phyloP scores from a whole-genome alignment of 2,329 filamentous ascomycete genomes.

The Colletotrichum liriopes region DNA sequence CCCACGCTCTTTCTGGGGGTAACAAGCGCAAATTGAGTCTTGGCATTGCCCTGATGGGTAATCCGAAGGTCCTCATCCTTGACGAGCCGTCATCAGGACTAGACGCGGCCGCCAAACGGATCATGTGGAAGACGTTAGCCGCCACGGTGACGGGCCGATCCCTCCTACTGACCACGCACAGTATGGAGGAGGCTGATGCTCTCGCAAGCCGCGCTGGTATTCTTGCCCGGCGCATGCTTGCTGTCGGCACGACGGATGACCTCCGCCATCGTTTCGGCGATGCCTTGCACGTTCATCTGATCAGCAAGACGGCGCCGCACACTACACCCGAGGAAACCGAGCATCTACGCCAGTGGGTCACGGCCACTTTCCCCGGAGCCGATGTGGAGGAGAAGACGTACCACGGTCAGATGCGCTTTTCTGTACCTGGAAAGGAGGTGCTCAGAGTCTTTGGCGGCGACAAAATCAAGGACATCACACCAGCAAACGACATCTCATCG shows the following conservation, averaged over 20 bases:
- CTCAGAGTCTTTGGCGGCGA: conserved; percentile 43
- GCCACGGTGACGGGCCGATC: conserved; percentile 83
- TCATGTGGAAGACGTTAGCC: conserved; percentile 92
- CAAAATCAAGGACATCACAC: conserved; percentile 44
- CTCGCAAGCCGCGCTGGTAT: conserved; percentile 89
- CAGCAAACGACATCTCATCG: conserved; percentile 51
- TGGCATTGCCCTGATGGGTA: conserved; percentile 93
- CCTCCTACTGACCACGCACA: conserved; percentile 91
- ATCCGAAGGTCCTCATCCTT: conserved; percentile 87
- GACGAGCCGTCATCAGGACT: conserved; percentile 93
- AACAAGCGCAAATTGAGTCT: conserved; percentile 95
- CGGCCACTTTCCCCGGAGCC: conserved; percentile 72
- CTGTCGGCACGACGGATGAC: conserved; percentile 81
- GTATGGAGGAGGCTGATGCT: conserved; percentile 95
- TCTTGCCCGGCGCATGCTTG: conserved; percentile 88
- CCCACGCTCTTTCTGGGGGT: conserved; percentile 85
- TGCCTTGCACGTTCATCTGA: conserved; percentile 85
- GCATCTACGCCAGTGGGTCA: conserved; percentile 77
- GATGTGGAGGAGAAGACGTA: conserved; percentile 81
- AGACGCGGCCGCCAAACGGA: conserved; percentile 90
- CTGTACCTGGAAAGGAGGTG: conserved; percentile 71
- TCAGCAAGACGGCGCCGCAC: conserved; percentile 81
- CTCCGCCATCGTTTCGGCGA: conserved; percentile 84
- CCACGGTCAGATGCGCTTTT: conserved; percentile 91
- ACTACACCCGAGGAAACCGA: conserved; percentile 80